Evolutionary conservation across 2,329 filamentous ascomycete genomes (phyloP).

Genomic region (Leptographium galeiforme): DNA sequence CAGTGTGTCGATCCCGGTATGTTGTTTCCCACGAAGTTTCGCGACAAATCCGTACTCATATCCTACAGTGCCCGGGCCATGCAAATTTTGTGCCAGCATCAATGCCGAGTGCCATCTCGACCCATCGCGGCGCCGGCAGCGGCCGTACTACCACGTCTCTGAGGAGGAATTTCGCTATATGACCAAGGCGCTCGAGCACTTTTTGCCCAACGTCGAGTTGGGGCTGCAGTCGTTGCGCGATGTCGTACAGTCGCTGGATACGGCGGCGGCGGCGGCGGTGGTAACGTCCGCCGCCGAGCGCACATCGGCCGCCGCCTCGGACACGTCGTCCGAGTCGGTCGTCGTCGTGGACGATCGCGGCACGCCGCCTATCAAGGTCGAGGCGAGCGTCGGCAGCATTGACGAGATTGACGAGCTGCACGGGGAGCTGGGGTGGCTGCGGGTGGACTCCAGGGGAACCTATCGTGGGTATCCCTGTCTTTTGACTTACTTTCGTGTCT

Average conservation of each 20-base stretch:
- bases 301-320: not conserved
- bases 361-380: not conserved
- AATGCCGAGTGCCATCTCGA: constrained; percentile 15
- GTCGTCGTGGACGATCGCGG: constrained; percentile 1
- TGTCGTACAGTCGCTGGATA: constrained; percentile 9
- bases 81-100: constrained; percentile 17
- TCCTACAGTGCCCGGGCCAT: constrained; percentile 14
- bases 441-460: constrained; percentile 12
- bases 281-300: not conserved
- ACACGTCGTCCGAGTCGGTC: constrained; percentile 4
- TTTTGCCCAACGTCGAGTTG: constrained; percentile 14
- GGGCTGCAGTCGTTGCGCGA: constrained; percentile 13
- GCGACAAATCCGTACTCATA: not conserved
- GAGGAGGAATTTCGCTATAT: constrained; percentile 18
- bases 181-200: constrained; percentile 16
- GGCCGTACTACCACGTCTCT: constrained; percentile 18
- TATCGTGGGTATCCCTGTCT: constrained; percentile 4
- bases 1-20: constrained; percentile 10
- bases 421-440: constrained; percentile 13
- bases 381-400: constrained; percentile 6
- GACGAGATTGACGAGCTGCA: constrained; percentile 14
- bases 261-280: not conserved
- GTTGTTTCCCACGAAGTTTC: not conserved
- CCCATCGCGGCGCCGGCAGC: constrained; percentile 16
- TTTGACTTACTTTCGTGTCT: not conserved